Evolutionary conservation across 2,329 filamentous ascomycete species (phyloP), one percentile per base, ranked within the genome.

Genomic region (Bipolaris oryzae): DNA sequence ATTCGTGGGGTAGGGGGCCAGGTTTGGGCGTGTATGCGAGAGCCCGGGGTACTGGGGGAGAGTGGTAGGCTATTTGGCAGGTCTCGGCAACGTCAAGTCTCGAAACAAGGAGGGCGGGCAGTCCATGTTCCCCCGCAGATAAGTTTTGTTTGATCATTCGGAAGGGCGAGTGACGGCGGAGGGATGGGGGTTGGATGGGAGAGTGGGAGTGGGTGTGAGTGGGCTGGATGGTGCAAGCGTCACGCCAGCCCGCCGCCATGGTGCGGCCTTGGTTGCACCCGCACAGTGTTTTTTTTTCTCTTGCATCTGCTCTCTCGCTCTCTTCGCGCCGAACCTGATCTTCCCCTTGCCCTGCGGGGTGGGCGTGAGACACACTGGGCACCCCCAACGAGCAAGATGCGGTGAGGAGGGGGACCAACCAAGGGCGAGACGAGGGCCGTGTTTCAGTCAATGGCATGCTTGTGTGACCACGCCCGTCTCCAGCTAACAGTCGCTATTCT

Each of bases 1-100:
- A 57, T 54, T 43, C 25, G 55, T 50, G 53, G 55, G 55, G 56
- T 56, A 61, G 23, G 23, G 55, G 55, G 60, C 48, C 53, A 55
- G 64, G 62, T 55, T 58, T 55, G 63, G 56, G 58, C 52, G 54
- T 50, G 53, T 57, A 65, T 41, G 58, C 57, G 49, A 63, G 61
- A 63, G 61, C 55, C 62, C 65, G 62, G 43, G 55, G 50, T 42
- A 31, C 28, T 56, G 62, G 63, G 43, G 63, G 43, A 9, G 52
- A 48, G 31, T 48, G 23, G 28, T 43, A 50, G 52, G 35, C 55
- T 53, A 52, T 51, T 41, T 53, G 33, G 42, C 52, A 13, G 20
- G 54, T 52, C 54, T 61, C 58, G 43, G 45, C 48, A 53, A 42
- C 35, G 44, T 45, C 28, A 56, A 50, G 34, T 42, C 34, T 2